Evolutionary conservation across 441 rosid genomes (phyloP).

Genomic region (Isatis lusitanica): DNA sequence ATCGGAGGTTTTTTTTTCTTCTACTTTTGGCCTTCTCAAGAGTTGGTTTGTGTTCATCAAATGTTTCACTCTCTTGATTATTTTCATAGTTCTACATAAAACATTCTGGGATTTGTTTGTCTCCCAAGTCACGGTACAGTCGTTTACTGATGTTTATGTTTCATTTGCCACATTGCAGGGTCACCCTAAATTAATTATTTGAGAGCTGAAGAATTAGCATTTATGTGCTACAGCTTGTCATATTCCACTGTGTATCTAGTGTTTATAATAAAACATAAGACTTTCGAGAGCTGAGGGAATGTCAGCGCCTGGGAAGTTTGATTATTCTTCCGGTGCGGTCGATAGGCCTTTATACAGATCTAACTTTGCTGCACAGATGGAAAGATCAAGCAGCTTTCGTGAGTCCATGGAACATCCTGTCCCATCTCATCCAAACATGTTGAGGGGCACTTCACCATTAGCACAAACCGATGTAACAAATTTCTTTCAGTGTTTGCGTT

Average conservation of each 20-base stretch:
- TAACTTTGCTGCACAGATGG: slow-evolving; percentile 69
- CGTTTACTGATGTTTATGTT: slow-evolving; percentile 7
- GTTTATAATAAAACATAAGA: slow-evolving; percentile 38
- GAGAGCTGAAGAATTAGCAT: slow-evolving; percentile 44
- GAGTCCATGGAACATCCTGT: slow-evolving; percentile 75
- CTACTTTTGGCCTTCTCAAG: not conserved
- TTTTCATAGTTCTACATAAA: slow-evolving; percentile 16
- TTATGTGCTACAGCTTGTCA: slow-evolving; percentile 62
- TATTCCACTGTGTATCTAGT: slow-evolving; percentile 54
- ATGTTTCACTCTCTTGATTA: not conserved
- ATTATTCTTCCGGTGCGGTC: slow-evolving; percentile 76
- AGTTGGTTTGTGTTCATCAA: slow-evolving; percentile 14
- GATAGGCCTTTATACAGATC: slow-evolving; percentile 84
- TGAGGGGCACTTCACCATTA: slow-evolving; percentile 58
- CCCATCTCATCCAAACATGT: slow-evolving; percentile 63
- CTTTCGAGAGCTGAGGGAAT: slow-evolving; percentile 59
- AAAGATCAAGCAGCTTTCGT: slow-evolving; percentile 86
- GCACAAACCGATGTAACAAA: slow-evolving; percentile 68
- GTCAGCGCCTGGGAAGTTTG: slow-evolving; percentile 89
- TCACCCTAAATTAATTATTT: slow-evolving; percentile 27
- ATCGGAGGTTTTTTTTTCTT: not conserved
- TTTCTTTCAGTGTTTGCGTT: slow-evolving; percentile 73
- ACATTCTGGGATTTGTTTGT: slow-evolving; percentile 6
- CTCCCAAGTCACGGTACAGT: slow-evolving; percentile 15
- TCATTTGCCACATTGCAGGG: slow-evolving; percentile 48